phyloP scores from a whole-genome alignment of 805 yeast genomes.

The Candida sphagnicola region DNA sequence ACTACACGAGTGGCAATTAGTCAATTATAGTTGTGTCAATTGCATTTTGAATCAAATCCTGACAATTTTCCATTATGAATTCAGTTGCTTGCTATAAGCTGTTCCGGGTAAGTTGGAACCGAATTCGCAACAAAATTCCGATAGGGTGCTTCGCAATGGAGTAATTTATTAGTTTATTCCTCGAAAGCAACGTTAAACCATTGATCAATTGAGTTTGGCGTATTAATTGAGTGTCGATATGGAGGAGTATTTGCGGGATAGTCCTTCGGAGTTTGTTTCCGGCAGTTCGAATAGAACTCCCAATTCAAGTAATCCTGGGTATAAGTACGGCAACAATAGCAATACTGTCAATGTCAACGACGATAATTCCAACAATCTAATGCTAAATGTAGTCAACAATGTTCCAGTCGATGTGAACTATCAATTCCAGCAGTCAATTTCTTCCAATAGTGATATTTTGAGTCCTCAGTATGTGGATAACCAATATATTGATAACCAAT shows the following conservation, averaged over 20 bases:
- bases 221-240: too few relatives aligned
- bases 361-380: not conserved
- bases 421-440: slow-evolving; percentile 1
- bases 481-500: not conserved
- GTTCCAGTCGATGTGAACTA: not conserved
- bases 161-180: too few relatives aligned
- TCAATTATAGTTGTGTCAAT: too few relatives aligned
- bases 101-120: too few relatives aligned
- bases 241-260: slow-evolving; percentile 11
- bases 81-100: too few relatives aligned
- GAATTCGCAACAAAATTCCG: too few relatives aligned
- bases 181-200: too few relatives aligned
- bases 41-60: too few relatives aligned
- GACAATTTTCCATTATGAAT: too few relatives aligned
- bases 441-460: not conserved
- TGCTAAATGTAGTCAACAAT: slow-evolving; percentile 1
- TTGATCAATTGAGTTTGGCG: too few relatives aligned
- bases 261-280: slow-evolving; percentile 9
- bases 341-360: not conserved
- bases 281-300: not conserved
- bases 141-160: too few relatives aligned
- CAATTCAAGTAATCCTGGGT: slow-evolving; percentile 2
- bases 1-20: too few relatives aligned
- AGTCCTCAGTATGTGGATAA: not conserved
- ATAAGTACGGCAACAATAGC: slow-evolving; percentile 7